A percentile compares a stretch with the other conserved stretches of the same genome.
phyloP scores from a whole-genome alignment of 305 asterid species.

The Andrographis paniculata region DNA sequence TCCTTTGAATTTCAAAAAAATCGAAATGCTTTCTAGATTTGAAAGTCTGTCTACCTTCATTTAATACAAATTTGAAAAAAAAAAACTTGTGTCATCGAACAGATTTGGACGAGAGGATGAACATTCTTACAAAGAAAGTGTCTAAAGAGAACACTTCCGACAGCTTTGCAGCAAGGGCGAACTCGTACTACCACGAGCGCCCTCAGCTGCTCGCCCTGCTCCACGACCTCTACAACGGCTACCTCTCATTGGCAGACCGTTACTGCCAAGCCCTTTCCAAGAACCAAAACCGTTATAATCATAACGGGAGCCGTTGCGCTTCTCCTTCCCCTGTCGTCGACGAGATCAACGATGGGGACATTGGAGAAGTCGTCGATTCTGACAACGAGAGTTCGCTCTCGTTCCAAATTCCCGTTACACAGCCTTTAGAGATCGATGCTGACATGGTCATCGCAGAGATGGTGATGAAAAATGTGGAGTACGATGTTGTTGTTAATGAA shows the following conservation, averaged over 20 bases:
- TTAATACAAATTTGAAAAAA: not conserved
- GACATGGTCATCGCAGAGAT: conserved; percentile 62
- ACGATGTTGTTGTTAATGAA: conserved; percentile 51
- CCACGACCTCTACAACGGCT: conserved; percentile 69
- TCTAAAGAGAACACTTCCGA: conserved; percentile 29
- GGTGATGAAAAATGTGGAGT: conserved; percentile 63
- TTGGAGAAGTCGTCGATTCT: conserved; percentile 47
- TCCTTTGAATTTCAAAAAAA: too few species aligned
- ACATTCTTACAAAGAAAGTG: conserved; percentile 27
- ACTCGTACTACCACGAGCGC: conserved; percentile 68
- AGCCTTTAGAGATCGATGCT: conserved; percentile 22
- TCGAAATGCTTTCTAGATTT: too few species aligned
- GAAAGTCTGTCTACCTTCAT: conserved; percentile 4
- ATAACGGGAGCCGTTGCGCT: conserved; percentile 20
- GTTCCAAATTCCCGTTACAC: conserved; percentile 33
- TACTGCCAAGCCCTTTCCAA: conserved; percentile 73
- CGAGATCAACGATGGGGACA: conserved; percentile 18
- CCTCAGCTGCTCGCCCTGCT: conserved; percentile 74
- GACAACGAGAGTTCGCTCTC: conserved; percentile 84
- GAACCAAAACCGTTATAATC: conserved; percentile 25
- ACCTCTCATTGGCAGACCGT: conserved; percentile 84
- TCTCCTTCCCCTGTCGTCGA: conserved; percentile 46
- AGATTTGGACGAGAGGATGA: conserved; percentile 57
- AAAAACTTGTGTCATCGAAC: not conserved
- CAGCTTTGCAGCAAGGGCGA: conserved; percentile 67